phyloP scores from a whole-genome alignment of 1,284 basidiomycete genomes.

The Pseudozyma pruni region DNA sequence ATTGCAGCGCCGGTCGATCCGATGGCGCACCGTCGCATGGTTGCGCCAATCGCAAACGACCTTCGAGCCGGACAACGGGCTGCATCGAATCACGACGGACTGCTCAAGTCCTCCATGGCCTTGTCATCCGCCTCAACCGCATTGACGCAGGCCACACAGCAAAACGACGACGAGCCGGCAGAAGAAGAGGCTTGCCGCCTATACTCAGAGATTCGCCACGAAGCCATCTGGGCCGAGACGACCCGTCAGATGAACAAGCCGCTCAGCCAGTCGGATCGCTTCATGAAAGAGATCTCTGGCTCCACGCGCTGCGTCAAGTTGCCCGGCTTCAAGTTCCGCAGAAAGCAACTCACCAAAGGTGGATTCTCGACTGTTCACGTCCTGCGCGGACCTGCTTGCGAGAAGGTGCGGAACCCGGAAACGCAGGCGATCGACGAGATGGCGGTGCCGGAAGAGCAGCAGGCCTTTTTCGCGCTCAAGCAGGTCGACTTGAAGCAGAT shows the following conservation, averaged over 20 bases:
- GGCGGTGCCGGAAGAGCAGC: slow-evolving; percentile 54
- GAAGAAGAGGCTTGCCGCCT: slow-evolving; percentile 32
- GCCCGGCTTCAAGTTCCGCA: slow-evolving; percentile 59
- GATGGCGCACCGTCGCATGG: slow-evolving; percentile 27
- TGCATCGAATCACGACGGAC: slow-evolving; percentile 6
- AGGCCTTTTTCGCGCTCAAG: slow-evolving; percentile 66
- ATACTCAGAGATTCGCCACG: slow-evolving; percentile 41
- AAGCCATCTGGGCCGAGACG: slow-evolving; percentile 52
- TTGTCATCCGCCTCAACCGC: slow-evolving; percentile 10
- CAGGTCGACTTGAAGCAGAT: slow-evolving; percentile 64
- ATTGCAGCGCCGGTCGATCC: slow-evolving; percentile 35
- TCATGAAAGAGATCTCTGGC: slow-evolving; percentile 35
- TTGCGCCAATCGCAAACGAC: slow-evolving; percentile 27
- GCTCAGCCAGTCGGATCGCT: slow-evolving; percentile 26
- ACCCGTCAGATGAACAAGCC: slow-evolving; percentile 39
- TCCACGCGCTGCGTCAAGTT: slow-evolving; percentile 51
- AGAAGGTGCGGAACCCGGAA: slow-evolving; percentile 29
- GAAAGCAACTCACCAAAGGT: slow-evolving; percentile 58
- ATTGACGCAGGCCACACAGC: slow-evolving; percentile 5
- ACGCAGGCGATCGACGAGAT: slow-evolving; percentile 47
- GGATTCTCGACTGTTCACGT: slow-evolving; percentile 66
- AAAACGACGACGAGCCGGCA: slow-evolving; percentile 22
- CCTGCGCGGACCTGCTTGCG: slow-evolving; percentile 57
- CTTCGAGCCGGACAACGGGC: slow-evolving; percentile 26
- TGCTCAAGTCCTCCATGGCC: slow-evolving; percentile 4